Base-by-base conservation (phyloP, 2,329 filamentous ascomycete genomes). In the Fusarium secorum region DNA sequence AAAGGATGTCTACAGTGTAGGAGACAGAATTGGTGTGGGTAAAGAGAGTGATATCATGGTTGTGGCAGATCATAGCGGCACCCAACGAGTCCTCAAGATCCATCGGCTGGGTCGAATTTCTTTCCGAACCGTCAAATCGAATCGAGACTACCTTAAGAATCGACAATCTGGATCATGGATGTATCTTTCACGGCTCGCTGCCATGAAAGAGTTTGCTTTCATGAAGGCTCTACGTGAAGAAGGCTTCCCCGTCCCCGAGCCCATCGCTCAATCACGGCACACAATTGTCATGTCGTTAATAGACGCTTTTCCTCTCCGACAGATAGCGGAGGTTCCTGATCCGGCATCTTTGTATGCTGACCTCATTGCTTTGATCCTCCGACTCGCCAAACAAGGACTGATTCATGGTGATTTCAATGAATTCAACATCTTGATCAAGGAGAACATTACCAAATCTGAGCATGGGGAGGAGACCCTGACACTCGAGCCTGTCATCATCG, bases 391-490 rank as follows among this genome's bases (percentile, higher is more conserved):
- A 68, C 90, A 95, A 74, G 96, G 96, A 11, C 84, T 99, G 51
- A 99, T 99, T 68, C 96, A 99, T 79, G 96, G 96, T 68, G 96
- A 99, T 79, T 99, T 97, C 84, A 99, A 99, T 84, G 97, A 99
- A 81, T 99, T 99, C 86, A 99, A 99, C 80, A 95, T 99, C 71
- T 85, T 99, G 36, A 90, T 99, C 79, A 94, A 96, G 78, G 95
- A 98, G 79, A 89, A 86, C 60, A 84, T 79, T 58, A 74, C 75
- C 6, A 77, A 73, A 13, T 80, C 81, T 10, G 81, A 85, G 11
- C 78, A 85, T 74, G 78, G 79, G 4, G 70, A 79, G 44, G 82
- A 85, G 74, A 64, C 78, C 1, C 72, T 92, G 58, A 77, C 73
- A 20, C 83, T 97, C 30, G 89, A 89, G 11, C 96, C 96, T 2